Evolutionary conservation across 2,329 filamentous ascomycete species (phyloP).

Genomic region (Pseudocercospora vitis): DNA sequence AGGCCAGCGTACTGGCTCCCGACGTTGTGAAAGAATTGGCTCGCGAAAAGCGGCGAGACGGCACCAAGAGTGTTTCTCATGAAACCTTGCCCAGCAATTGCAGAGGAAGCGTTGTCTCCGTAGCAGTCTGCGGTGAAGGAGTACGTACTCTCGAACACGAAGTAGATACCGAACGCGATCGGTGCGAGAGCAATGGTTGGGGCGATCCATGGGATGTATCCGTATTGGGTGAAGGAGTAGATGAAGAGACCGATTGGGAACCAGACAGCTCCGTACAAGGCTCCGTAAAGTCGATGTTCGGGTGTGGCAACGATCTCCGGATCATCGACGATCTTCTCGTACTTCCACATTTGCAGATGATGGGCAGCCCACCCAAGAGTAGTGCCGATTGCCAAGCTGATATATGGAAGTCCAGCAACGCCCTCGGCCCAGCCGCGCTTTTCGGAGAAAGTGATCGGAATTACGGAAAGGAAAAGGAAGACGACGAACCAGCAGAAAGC

Average conservation of each 20-base stretch:
- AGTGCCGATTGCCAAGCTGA: constrained; percentile 51
- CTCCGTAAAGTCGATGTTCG: constrained; percentile 52
- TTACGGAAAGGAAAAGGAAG: constrained; percentile 56
- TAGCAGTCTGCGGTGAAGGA: constrained; percentile 56
- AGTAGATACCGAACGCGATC: constrained; percentile 56
- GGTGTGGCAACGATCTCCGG: constrained; percentile 42
- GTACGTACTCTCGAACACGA: constrained; percentile 51
- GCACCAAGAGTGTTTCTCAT: constrained; percentile 56
- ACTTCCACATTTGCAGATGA: constrained; percentile 54
- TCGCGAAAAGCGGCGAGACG: constrained; percentile 54
- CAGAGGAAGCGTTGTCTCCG: constrained; percentile 46
- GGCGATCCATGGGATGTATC: constrained; percentile 50
- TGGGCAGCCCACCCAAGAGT: constrained; percentile 51
- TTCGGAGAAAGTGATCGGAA: constrained; percentile 53
- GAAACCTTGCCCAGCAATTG: constrained; percentile 53
- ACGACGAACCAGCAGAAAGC: constrained; percentile 55
- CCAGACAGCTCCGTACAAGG: constrained; percentile 50
- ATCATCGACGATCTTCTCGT: constrained; percentile 44
- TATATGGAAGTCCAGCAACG: constrained; percentile 52
- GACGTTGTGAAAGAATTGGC: constrained; percentile 55
- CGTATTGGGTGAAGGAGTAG: constrained; percentile 57
- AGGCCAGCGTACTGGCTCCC: constrained; percentile 55
- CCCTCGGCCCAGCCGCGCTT: constrained; percentile 56
- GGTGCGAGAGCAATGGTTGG: constrained; percentile 52
- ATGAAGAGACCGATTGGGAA: constrained; percentile 54